phyloP scores from a whole-genome alignment of 345 rosid genomes.

The Gossypium anomalum region DNA sequence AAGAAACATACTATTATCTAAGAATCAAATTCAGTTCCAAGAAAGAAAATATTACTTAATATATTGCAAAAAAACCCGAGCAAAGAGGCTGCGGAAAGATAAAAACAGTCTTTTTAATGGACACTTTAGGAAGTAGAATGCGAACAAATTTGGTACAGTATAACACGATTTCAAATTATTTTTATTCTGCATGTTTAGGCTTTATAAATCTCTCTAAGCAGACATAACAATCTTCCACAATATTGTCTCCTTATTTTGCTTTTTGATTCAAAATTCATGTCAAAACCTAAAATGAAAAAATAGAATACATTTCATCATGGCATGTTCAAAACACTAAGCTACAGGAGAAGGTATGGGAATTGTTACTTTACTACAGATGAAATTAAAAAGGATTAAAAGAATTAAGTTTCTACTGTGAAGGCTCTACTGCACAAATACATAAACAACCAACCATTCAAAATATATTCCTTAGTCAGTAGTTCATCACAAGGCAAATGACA shows the following conservation, averaged over 20 bases:
- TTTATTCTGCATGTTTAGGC: not conserved
- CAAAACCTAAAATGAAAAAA: not conserved
- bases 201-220: not conserved
- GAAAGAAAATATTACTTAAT: not conserved
- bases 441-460: not conserved
- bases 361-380: not conserved
- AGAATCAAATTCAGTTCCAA: not conserved
- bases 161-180: not conserved
- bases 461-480: not conserved
- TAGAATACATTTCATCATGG: not conserved
- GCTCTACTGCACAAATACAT: not conserved
- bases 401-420: not conserved
- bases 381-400: not conserved
- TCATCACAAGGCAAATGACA: not conserved
- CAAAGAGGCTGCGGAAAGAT: not conserved
- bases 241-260: not conserved
- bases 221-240: not conserved
- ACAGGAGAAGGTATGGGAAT: not conserved
- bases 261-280: not conserved
- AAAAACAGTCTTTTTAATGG: not conserved
- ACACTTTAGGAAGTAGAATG: not conserved
- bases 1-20: slow-evolving; percentile 2
- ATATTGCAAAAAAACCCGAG: not conserved
- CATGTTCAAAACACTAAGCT: not conserved
- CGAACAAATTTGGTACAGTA: not conserved